These are phyloP conservation scores for Mesotaenium endlicherianum DNA, from an alignment of 139 green algal genomes.

Conservation along the genomic window DNA sequence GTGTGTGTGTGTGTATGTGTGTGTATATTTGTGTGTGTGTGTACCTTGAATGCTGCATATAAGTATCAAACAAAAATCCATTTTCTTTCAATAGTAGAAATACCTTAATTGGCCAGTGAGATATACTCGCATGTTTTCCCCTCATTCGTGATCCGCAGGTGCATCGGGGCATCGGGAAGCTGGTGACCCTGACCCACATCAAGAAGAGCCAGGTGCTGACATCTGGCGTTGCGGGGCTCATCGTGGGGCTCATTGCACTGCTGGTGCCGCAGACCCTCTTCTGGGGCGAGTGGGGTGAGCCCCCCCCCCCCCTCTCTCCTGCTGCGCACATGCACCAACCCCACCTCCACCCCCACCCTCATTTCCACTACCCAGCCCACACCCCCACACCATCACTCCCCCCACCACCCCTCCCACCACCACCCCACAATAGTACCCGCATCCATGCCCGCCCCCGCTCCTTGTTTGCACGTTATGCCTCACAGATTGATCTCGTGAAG, in stretches of 20 bases:
- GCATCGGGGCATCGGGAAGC: background rate
- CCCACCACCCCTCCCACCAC: background rate
- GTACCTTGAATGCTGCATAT: too few species aligned
- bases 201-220: slow-evolving; percentile 15
- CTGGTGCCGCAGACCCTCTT: slow-evolving; percentile 29
- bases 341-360: background rate
- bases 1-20: too few species aligned
- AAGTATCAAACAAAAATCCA: too few species aligned
- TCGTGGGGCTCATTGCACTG: background rate
- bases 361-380: background rate
- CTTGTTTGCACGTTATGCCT: background rate
- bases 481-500: background rate
- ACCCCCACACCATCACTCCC: background rate
- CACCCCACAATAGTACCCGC: background rate
- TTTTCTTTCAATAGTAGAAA: too few species aligned
- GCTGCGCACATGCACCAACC: background rate
- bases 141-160: slow-evolving; percentile 12
- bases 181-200: background rate
- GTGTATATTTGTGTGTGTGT: too few species aligned
- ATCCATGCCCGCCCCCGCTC: background rate
- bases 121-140: too few species aligned
- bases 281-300: slow-evolving; percentile 34
- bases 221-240: slow-evolving; percentile 4
- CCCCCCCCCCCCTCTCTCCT: background rate
- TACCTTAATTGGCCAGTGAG: too few species aligned